Evolutionary conservation across 257 asterid genomes (phyloP).

Genomic region (Primulina huaijiensis): DNA sequence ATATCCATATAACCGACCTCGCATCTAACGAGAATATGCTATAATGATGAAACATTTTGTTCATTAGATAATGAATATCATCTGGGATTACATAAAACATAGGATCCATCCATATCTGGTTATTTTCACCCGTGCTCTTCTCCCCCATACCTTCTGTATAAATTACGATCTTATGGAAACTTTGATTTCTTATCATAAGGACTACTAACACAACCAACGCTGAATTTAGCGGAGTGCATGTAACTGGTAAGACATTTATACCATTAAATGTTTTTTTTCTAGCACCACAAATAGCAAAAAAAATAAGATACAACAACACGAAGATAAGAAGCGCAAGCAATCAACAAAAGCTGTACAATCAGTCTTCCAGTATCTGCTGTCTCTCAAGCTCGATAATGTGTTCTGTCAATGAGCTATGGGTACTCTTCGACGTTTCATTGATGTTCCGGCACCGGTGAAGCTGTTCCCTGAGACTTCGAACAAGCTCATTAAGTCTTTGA

Average conservation of each 20-base stretch:
- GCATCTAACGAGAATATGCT: too few species aligned
- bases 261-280: not conserved
- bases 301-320: not conserved
- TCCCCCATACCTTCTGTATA: too few species aligned
- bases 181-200: too few species aligned
- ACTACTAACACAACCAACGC: not conserved
- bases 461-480: slow-evolving; percentile 51
- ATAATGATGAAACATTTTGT: too few species aligned
- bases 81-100: not conserved
- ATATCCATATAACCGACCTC: too few species aligned
- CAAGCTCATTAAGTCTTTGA: slow-evolving; percentile 54
- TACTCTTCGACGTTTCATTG: slow-evolving; percentile 38
- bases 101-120: not conserved
- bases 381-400: slow-evolving; percentile 46
- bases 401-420: slow-evolving; percentile 37
- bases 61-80: too few species aligned
- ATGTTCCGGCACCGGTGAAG: slow-evolving; percentile 44
- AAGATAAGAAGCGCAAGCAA: not conserved
- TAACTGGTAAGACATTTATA: not conserved
- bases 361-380: slow-evolving; percentile 50
- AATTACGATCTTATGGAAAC: too few species aligned
- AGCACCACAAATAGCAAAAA: not conserved
- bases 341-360: not conserved
- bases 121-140: not conserved
- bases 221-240: not conserved